Base-by-base conservation (phyloP, 345 rosid genomes). In the Hevea brasiliensis region DNA sequence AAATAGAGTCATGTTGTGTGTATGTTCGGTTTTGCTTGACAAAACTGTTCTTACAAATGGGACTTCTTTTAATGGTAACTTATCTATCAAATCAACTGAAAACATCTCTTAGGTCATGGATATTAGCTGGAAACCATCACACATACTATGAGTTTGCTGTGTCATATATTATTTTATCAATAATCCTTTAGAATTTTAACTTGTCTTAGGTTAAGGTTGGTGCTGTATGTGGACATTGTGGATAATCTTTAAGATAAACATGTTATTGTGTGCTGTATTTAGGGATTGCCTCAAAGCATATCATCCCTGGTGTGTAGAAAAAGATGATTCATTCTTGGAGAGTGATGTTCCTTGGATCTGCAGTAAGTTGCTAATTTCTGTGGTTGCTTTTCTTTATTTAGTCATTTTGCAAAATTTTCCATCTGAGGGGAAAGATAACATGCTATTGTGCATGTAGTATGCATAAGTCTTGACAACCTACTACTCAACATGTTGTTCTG, bases 241-340 rank as follows among this genome's bases (percentile, higher is more conserved):
- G 69, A 27, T 24, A 12, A 66, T 18, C 35, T 14, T 41, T 56
- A 27, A 42, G 15, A 41, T 56, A 8, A 44, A 4, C 21, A 8
- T 27, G 29, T 57, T 14, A 18, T 58, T 26, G 5, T 21, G 14
- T 72, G n/a, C 20, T 81, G 10, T 44, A 32, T 71, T 65, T 64
- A 88, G 88, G 82, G 77, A 76, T 62, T 88, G 89, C 55, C 67
- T 74, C 9, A 86, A 88, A 80, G 84, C 73, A 76, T 85, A 75
- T 79, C 92, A 86, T 74, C 80, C 82, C 0, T 27, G 29, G 0
- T 88, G 89, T 61, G 85, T 80, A 6, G 74, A 45, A 20, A 68
- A 74, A 61, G 82, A 82, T 53, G 82, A 76, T 67, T 73, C 85
- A 45, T 73, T 82, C 26, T 48, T 81, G 82, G 63, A 75, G 48